Conservation (phyloP, 1,284 basidiomycete genomes). For the Mrakiaceae sp. region DNA sequence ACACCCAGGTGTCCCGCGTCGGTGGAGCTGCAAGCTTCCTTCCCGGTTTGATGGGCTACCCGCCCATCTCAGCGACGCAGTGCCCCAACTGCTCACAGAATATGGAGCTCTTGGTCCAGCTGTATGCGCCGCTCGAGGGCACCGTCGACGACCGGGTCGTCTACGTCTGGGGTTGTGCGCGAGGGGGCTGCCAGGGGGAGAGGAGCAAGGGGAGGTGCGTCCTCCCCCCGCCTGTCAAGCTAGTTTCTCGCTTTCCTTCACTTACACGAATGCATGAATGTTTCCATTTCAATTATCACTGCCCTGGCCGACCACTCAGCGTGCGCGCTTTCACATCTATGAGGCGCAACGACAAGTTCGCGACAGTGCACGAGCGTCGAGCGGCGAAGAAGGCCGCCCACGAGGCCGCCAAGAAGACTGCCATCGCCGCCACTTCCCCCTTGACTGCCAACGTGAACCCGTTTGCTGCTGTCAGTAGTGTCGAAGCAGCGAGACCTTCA, state of each 20-base stretch:
- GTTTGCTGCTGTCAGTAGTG: slow-evolving; percentile 23
- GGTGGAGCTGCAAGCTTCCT: slow-evolving; percentile 35
- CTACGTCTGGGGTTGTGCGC: slow-evolving; percentile 33
- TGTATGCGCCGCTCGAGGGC: slow-evolving; percentile 35
- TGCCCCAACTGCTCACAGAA: slow-evolving; percentile 26
- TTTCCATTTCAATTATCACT: slow-evolving; percentile 4
- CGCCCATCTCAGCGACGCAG: slow-evolving; percentile 18
- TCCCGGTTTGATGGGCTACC: slow-evolving; percentile 19
- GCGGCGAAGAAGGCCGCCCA: slow-evolving; percentile 24
- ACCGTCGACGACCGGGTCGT: slow-evolving; percentile 36
- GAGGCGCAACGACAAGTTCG: slow-evolving; percentile 32
- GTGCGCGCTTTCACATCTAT: slow-evolving; percentile 33
- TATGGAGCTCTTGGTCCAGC: slow-evolving; percentile 34
- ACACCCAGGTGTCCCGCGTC: slow-evolving; percentile 29
- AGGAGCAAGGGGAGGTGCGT: slow-evolving; percentile 30
- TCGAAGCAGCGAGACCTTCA: not conserved
- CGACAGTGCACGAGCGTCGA: slow-evolving; percentile 30
- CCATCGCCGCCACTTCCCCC: not conserved
- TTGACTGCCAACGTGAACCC: slow-evolving; percentile 26
- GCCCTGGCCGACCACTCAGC: slow-evolving; percentile 15
- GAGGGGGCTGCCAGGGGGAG: slow-evolving; percentile 26
- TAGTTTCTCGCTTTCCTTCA: not conserved
- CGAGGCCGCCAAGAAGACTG: not conserved
- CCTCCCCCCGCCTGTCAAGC: not conserved
- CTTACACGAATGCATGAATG: not conserved